A percentile compares a stretch with the other conserved stretches of the same genome.
Conservation (phyloP, 371 early-diverging fungal genomes). For the Scutellospora calospora region DNA sequence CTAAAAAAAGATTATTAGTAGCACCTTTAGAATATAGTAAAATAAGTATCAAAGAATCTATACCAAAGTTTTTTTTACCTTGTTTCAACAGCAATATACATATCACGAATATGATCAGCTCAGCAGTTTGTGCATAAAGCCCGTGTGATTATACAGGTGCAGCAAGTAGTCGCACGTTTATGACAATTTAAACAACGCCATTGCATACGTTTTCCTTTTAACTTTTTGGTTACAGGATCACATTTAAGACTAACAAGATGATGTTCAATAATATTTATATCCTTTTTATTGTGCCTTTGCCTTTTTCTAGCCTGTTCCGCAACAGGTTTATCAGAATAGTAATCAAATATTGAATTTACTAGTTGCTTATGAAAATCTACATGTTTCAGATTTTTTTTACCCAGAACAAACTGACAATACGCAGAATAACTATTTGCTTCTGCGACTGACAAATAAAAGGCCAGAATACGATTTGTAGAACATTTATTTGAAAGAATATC, state of each 20-base stretch:
- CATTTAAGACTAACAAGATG: neutral
- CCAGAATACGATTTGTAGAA: no score
- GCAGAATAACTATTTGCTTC: no score
- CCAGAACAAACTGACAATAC: no score
- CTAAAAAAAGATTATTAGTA: no score
- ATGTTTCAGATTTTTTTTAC: neutral
- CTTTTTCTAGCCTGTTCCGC: neutral
- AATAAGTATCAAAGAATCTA: no score
- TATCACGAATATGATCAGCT: neutral
- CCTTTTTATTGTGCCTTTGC: neutral
- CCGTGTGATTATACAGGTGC: neutral
- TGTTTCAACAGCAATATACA: neutral
- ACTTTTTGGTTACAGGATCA: neutral
- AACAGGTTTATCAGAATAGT: neutral
- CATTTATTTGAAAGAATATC: no score
- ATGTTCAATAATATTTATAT: conserved; percentile 11
- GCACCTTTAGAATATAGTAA: no score
- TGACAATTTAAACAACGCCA: neutral
- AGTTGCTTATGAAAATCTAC: neutral
- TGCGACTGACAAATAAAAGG: no score
- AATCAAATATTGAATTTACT: neutral
- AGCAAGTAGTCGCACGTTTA: conserved; percentile 8
- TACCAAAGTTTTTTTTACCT: neutral
- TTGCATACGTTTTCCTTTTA: conserved; percentile 10
- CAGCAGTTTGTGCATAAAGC: neutral